Base-by-base conservation (phyloP, 2,329 filamentous ascomycete species). In the Pseudovirgaria hyperparasitica region DNA sequence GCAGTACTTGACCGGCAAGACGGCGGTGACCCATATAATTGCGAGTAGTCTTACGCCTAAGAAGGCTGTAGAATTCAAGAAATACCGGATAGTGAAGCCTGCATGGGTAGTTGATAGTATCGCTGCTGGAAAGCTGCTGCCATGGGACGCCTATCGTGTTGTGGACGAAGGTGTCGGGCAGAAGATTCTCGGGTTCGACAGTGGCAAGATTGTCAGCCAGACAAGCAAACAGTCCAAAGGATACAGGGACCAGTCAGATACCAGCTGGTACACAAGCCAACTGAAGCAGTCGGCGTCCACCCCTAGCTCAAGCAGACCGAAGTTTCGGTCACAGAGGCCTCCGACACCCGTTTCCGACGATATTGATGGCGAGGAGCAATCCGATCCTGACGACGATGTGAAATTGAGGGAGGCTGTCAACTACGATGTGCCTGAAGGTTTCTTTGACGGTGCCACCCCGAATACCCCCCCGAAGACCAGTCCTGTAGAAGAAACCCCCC, bases 1-100 rank as follows among this genome's bases (percentile, higher is more conserved):
- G 34, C 90, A 98, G 51, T 96, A 96, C 44, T 62, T 98, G 8
- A 86, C 94, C 52, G 80, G 76, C 19, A 98, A 98, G 60, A 96
- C 87, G 1, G 78, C 80, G 49, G 87, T 85, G 0, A 98, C 92
- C 1, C 87, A 98, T 50, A 93, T 98, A 39, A 85, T 98, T 41
- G 86, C 87, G 4, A 87, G 84, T 27, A 78, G 72, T 28, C 61
- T 98, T 13, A 90, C 90, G 0, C 86, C 84, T 0, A 96, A 94
- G 58, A 98, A 98, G 54, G 74, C 74, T 16, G 72, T 87, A 28
- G 90, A 98, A 38, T 94, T 92, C 46, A 70, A 65, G 28, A 74
- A 72, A 37, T 94, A 96, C 52, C 74, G 87, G 23, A 82, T 98
- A 19, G 90, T 94, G 26, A 93, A 90, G 52, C 90, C 90, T 1